Percentiles rank a stretch among this genome's conserved stretches.
Conservation (phyloP, 2,329 filamentous ascomycete genomes). For the Alternaria postmessia region DNA sequence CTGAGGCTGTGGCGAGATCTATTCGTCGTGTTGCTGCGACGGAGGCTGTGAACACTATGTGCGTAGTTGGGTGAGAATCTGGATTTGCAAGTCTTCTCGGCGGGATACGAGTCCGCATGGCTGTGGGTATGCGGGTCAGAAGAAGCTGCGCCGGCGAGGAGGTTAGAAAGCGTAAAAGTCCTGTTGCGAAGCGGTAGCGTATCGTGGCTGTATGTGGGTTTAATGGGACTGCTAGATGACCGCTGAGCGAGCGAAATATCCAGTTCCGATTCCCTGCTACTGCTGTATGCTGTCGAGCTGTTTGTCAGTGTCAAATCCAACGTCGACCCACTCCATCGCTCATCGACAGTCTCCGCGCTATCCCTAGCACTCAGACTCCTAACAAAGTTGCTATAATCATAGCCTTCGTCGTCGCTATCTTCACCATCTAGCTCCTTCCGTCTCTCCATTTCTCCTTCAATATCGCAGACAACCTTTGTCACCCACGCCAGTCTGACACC, state of each 20-base stretch:
- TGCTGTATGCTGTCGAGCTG: neutral
- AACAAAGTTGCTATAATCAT: slow-evolving; percentile 11
- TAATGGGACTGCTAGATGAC: slow-evolving; percentile 1
- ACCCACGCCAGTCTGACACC: slow-evolving; percentile 25
- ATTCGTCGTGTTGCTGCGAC: neutral
- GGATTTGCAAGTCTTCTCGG: neutral
- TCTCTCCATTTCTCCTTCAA: neutral
- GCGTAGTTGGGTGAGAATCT: neutral
- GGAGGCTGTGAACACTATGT: neutral
- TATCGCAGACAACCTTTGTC: slow-evolving; percentile 20
- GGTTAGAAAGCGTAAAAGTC: neutral
- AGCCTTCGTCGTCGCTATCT: slow-evolving; percentile 14
- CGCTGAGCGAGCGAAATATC: neutral
- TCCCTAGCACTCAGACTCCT: neutral
- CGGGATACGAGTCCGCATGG: neutral
- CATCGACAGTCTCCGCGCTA: neutral
- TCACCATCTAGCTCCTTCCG: neutral
- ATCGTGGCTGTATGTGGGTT: neutral
- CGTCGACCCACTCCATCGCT: neutral
- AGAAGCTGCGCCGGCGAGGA: neutral
- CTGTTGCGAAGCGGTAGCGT: neutral
- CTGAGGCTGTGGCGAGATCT: neutral
- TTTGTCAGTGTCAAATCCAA: neutral
- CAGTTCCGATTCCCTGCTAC: rapidly evolving
- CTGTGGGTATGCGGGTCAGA: neutral